phyloP scores from a whole-genome alignment of 2,329 filamentous ascomycete genomes.

The Trichoderma sp. region DNA sequence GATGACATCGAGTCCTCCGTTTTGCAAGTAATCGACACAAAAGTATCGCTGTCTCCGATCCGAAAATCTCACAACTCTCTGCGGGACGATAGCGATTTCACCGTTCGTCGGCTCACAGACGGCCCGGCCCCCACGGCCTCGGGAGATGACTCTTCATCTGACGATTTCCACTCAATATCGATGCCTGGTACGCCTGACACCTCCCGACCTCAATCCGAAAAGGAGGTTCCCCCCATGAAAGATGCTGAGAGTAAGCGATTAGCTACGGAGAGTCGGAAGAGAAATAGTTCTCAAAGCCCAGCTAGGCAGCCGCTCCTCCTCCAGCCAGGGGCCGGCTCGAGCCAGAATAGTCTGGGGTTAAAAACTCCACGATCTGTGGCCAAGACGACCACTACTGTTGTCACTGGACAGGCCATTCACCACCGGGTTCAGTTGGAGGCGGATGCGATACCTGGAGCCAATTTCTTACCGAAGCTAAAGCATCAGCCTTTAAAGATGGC shows the following conservation, averaged over 20 bases:
- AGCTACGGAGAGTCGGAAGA: conserved; percentile 3
- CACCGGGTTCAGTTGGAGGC: conserved; percentile 27
- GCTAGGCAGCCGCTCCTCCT: background rate
- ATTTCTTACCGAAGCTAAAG: conserved; percentile 42
- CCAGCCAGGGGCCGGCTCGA: conserved; percentile 1
- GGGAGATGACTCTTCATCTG: conserved; percentile 43
- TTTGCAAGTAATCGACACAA: conserved; percentile 28
- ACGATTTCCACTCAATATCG: conserved; percentile 41
- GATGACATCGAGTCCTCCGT: conserved; percentile 29
- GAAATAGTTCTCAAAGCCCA: conserved; percentile 16
- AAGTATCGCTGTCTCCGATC: conserved; percentile 26
- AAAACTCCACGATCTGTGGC: background rate
- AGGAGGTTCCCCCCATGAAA: conserved; percentile 33
- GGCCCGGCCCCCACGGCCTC: conserved; percentile 34
- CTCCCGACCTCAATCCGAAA: conserved; percentile 45
- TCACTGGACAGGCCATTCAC: conserved; percentile 23
- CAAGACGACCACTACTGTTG: background rate
- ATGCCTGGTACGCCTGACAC: conserved; percentile 44
- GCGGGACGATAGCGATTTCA: conserved; percentile 25
- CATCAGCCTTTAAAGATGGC: conserved; percentile 42
- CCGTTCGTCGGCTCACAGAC: conserved; percentile 23
- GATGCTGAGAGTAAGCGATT: conserved; percentile 18
- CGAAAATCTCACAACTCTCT: conserved; percentile 21
- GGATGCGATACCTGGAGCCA: conserved; percentile 16
- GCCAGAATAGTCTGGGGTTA: background rate